Percentiles rank a stretch among this genome's conserved stretches.
Evolutionary conservation across 495 filamentous ascomycete species (phyloP).

Genomic region (Aspergillus sparsus): DNA sequence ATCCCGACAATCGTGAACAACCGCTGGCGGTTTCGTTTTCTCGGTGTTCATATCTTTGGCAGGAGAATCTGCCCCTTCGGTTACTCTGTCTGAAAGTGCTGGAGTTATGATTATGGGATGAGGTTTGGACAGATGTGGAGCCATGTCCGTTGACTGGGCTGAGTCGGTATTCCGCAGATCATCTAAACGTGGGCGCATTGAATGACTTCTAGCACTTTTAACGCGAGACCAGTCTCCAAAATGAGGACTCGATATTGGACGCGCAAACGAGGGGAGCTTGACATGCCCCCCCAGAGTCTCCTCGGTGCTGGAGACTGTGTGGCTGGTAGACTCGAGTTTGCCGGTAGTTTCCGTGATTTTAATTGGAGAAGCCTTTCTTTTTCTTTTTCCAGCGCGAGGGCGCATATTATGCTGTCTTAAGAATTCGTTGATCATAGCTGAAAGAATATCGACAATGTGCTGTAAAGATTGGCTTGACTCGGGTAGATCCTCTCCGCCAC

Average conservation of each 20-base stretch:
- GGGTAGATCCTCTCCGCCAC: constrained; percentile 32
- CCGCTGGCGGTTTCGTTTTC: background rate
- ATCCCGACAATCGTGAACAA: background rate
- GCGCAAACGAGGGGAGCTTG: constrained; percentile 40
- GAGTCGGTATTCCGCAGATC: background rate
- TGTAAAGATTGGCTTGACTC: constrained; percentile 50
- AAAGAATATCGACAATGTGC: constrained; percentile 60
- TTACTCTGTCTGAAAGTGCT: too few relatives aligned
- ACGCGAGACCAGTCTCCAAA: constrained; percentile 69
- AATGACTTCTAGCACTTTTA: constrained; percentile 53
- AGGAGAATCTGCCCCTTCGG: too few relatives aligned
- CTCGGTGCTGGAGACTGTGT: constrained; percentile 22
- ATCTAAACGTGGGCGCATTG: background rate
- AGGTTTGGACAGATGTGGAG: too few relatives aligned
- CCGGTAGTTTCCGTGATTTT: background rate
- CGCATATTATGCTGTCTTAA: constrained; percentile 66
- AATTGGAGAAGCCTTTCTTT: constrained; percentile 1
- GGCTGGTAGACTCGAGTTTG: background rate
- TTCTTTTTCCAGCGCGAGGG: constrained; percentile 41
- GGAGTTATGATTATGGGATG: too few relatives aligned
- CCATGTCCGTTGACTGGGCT: background rate
- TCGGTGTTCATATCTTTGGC: too few relatives aligned
- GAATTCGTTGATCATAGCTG: constrained; percentile 65
- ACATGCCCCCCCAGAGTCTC: constrained; percentile 31
- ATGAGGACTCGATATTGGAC: constrained; percentile 20